Base-by-base conservation (phyloP, 1,284 basidiomycete genomes). In the Tilletiopsis washingtonensis region DNA sequence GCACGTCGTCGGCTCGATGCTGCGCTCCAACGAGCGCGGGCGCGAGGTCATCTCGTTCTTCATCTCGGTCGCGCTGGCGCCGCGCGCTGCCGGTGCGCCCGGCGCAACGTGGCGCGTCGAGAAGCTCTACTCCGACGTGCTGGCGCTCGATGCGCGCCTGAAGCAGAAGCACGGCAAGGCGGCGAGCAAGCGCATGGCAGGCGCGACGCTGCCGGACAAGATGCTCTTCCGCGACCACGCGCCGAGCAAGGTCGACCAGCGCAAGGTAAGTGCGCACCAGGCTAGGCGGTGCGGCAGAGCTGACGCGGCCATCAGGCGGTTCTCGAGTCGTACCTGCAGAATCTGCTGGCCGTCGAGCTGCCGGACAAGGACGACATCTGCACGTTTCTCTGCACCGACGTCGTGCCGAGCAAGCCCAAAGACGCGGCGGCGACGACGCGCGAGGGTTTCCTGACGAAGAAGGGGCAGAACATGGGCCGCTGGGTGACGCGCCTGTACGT, bases 151-250 rank as follows among this genome's bases (percentile, higher is more conserved):
- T 67, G 69, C 72, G 25, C 71, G 71, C 26, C 74, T 82, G 36
- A 76, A 78, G 64, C 80, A 78, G 53, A 84, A 86, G 56, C 84
- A 78, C 78, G 69, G 61, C 24, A 81, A 80, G 61, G 78, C 85
- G 42, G 79, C 80, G 23, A 87, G 88, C 76, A 87, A 82, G 75
- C 61, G 57, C 19, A 82, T 97, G 47, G 21, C 17, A 5, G 14
- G 29, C 15, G 82, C 80, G 19, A 79, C 77, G 40, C 74, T 98
- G 49, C 93, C 93, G 1, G 93, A 98, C 71, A 86, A 87, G 47
- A 85, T 84, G 73, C 78, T 94, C 7, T 97, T 93, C 85, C 91
- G 84, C 73, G 93, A 97, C 75, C 89, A 94, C 74, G 91, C 91
- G 2, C 91, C 93, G 11, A 88, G 88, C 47, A 91, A 88, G 76